Conservation (phyloP, 805 yeast species). For the Yamadazyma philogaea region DNA sequence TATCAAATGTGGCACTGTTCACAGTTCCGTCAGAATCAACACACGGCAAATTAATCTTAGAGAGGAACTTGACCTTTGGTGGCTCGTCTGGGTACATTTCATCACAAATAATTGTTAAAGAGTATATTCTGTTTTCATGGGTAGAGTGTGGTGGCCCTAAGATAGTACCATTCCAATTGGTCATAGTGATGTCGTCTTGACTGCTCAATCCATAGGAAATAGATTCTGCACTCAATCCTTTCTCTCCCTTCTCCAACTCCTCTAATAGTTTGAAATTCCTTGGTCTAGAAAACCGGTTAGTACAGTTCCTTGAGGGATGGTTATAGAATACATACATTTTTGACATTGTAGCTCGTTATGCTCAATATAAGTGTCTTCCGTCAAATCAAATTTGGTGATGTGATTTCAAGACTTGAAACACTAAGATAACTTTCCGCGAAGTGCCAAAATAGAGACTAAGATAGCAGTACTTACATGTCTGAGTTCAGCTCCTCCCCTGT, state of each 20-base stretch:
- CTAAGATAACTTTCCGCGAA: neutral
- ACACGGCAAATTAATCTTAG: slow-evolving; percentile 87
- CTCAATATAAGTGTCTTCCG: neutral
- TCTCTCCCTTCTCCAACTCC: slow-evolving; percentile 97
- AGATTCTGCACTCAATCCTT: slow-evolving; percentile 94
- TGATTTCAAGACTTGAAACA: neutral
- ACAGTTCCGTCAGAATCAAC: slow-evolving; percentile 68
- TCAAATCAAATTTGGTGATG: slow-evolving; percentile 1
- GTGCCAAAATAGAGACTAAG: slow-evolving; percentile 1
- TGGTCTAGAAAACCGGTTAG: slow-evolving; percentile 50
- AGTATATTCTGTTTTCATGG: slow-evolving; percentile 92
- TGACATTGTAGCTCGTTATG: slow-evolving; percentile 31
- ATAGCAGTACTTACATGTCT: too few relatives aligned
- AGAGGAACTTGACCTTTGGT: slow-evolving; percentile 75
- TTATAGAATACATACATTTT: slow-evolving; percentile 39
- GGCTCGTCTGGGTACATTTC: slow-evolving; percentile 84
- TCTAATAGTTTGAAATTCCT: slow-evolving; percentile 92
- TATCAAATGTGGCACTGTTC: slow-evolving; percentile 48
- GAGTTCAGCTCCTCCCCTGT: slow-evolving; percentile 7
- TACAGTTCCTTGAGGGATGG: neutral
- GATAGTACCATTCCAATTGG: slow-evolving; percentile 96
- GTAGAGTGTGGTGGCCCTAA: slow-evolving; percentile 90
- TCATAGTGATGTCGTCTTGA: slow-evolving; percentile 88
- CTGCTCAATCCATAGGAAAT: slow-evolving; percentile 93
- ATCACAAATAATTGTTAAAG: slow-evolving; percentile 78